These are phyloP conservation scores for Diaporthe sp. DNA, from an alignment of 2,329 filamentous ascomycete species.

Conservation along the genomic window DNA sequence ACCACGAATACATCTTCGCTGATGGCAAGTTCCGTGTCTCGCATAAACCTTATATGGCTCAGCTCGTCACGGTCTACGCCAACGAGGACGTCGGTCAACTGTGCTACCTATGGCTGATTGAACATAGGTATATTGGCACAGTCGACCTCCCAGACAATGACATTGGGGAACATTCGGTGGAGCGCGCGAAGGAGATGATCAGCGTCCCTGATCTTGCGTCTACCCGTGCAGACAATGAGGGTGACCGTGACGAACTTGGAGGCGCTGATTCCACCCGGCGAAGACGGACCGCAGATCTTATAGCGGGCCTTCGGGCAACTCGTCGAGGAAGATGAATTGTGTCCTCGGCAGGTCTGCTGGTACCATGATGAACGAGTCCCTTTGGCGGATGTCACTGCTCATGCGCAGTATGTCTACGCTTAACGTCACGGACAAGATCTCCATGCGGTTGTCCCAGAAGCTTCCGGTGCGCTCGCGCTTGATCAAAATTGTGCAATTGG, in stretches of 20 bases:
- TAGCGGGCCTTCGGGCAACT: background rate
- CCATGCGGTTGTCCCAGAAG: background rate
- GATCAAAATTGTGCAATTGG: background rate
- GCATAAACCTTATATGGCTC: background rate
- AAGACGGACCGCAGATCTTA: background rate
- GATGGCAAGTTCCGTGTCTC: background rate
- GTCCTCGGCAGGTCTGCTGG: background rate
- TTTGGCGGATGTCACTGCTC: background rate
- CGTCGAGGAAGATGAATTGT: background rate
- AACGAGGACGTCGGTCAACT: background rate
- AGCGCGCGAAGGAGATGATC: background rate
- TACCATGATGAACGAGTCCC: background rate
- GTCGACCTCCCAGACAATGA: background rate
- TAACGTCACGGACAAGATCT: background rate
- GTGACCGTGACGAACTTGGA: background rate
- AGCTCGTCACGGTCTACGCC: background rate
- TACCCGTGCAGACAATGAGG: background rate
- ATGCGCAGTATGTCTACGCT: background rate
- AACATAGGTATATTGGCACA: background rate
- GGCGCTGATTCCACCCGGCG: background rate
- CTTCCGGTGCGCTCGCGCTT: background rate
- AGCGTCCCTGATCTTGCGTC: background rate
- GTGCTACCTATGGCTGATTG: background rate
- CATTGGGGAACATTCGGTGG: background rate
- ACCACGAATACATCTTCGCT: background rate